Conservation (phyloP, 441 rosid species). For the Hypseocharis bilobata region DNA sequence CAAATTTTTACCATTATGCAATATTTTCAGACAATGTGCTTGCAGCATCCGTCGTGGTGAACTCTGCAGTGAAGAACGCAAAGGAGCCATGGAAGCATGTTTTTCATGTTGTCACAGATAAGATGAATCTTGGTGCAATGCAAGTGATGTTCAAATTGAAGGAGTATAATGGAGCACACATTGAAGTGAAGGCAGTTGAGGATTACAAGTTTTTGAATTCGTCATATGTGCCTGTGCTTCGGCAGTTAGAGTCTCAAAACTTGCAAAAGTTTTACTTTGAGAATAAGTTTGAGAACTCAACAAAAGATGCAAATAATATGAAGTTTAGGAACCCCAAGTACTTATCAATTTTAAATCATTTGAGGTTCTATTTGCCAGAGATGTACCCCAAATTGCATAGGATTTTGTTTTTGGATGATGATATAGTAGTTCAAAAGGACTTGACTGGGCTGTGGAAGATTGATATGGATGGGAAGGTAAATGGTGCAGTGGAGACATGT, state of each 20-base stretch:
- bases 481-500: conserved; percentile 97
- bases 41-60: conserved; percentile 85
- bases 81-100: conserved; percentile 85
- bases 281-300: conserved; percentile 86
- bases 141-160: conserved; percentile 91
- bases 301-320: conserved; percentile 62
- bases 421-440: conserved; percentile 80
- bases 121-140: conserved; percentile 71
- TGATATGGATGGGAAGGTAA: conserved; percentile 63
- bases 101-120: conserved; percentile 73
- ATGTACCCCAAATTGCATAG: conserved; percentile 70
- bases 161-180: conserved; percentile 67
- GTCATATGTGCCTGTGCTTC: conserved; percentile 72
- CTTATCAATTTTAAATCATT: conserved; percentile 74
- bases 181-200: conserved; percentile 72
- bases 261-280: conserved; percentile 89
- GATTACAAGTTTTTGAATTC: conserved; percentile 60
- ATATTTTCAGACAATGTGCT: conserved; percentile 79
- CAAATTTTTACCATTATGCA: conserved; percentile 68
- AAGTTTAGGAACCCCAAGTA: conserved; percentile 85
- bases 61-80: conserved; percentile 75
- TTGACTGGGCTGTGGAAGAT: conserved; percentile 46
- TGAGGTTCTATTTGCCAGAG: conserved; percentile 85
- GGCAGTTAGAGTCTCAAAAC: conserved; percentile 73
- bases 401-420: conserved; percentile 81